Base-by-base conservation (phyloP, 169 alveolate genomes). In the Cystoisospora suis region DNA sequence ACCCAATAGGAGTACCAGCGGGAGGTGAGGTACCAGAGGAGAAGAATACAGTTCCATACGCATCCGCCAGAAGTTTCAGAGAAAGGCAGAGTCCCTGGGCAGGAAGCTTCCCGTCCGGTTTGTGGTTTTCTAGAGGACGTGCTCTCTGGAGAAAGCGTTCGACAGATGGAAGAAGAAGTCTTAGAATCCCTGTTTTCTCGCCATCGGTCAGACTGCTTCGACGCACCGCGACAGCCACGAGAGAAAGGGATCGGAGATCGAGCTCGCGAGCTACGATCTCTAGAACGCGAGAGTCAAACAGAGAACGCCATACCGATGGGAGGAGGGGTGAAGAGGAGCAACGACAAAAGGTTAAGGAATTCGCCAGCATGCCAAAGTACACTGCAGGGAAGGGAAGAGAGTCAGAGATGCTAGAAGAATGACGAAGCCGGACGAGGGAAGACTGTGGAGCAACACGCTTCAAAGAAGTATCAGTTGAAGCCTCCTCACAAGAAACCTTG, bases 321-420 rank as follows among this genome's bases (percentile, higher is more conserved):
- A 72, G 83, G 4, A 65, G 77, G 45, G 7, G 42, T 36, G 75
- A 4, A 5, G 75, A n/a, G 38, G 81, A 15, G 83, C 9, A 65
- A 44, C 45, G 77, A n/a, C 77, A 72, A 56, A 72, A 72, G 56
- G 56, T 72, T 29, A 72, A 34, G 32, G 83, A 46, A 38, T 72
- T 72, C 17, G 83, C 83, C 12, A 72, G 58, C 83, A 72, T 72
- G 56, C 83, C 53, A 4, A 72, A 38, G 56, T 34, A 34, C 20
- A 38, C 32, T 0, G 83, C 38, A 38, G 83, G 32, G 83, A 72
- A 72, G 27, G 83, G 83, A 6, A 72, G 83, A 46, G 77, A n/a
- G 6, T 15, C 77, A 20, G 5, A 65, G 77, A 6, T 3, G 77
- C 77, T 15, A 44, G n/a, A n/a, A 12, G 34, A 44, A 1, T n/a